These are phyloP conservation scores for Rhodotorula sp. DNA, from an alignment of 1,284 basidiomycete genomes.

Conservation along the genomic window DNA sequence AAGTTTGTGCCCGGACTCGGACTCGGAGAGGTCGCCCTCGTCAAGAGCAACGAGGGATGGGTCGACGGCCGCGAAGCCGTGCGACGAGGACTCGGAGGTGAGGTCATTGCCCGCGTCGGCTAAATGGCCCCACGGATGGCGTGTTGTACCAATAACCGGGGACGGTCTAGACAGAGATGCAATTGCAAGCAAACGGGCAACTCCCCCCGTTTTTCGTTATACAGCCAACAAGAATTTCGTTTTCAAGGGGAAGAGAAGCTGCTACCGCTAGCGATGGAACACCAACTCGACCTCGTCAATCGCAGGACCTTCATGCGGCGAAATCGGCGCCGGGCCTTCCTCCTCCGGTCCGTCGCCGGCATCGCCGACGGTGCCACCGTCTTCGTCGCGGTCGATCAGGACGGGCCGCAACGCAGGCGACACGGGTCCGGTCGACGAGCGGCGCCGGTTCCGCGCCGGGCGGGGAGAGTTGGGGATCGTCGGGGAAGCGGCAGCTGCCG, in stretches of 20 bases:
- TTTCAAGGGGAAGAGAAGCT: not conserved
- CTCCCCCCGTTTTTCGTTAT: not conserved
- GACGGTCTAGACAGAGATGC: too few species aligned
- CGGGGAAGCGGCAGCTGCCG: constrained; percentile 3
- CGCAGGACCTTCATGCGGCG: constrained; percentile 34
- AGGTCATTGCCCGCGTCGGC: constrained; percentile 49
- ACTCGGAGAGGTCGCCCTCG: constrained; percentile 82
- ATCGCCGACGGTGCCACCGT: constrained; percentile 1
- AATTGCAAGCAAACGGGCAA: not conserved
- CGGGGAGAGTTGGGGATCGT: constrained; percentile 28
- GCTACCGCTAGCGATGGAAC: constrained; percentile 18
- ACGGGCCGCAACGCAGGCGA: constrained; percentile 40
- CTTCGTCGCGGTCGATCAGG: constrained; percentile 41
- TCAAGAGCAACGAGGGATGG: constrained; percentile 58
- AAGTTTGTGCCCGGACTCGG: constrained; percentile 67
- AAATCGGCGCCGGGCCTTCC: constrained; percentile 32
- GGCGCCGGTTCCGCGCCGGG: constrained; percentile 17
- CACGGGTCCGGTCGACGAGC: constrained; percentile 38
- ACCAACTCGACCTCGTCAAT: constrained; percentile 42
- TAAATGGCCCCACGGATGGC: not conserved
- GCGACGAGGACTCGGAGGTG: constrained; percentile 48
- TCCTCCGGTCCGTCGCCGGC: constrained; percentile 5
- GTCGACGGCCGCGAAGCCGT: constrained; percentile 53
- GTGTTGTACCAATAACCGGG: too few species aligned
- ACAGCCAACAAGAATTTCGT: not conserved